Evolutionary conservation across 345 rosid species (phyloP), one percentile per base, ranked within the genome.

Genomic region (Moricandia arvensis): DNA sequence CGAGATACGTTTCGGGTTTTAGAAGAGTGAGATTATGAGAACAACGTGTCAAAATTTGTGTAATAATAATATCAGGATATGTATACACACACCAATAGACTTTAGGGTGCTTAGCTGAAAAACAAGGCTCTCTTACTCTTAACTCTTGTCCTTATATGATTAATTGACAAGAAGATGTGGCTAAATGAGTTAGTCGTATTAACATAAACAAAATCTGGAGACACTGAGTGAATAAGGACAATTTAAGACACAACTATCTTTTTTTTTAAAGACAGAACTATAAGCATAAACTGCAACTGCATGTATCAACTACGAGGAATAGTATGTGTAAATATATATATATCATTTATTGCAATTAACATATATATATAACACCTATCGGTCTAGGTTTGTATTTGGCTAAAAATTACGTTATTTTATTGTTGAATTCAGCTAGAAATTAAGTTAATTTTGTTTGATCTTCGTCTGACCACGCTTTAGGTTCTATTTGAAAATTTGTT

Each of bases 31-130:
- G 65, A 64, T 57, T 71, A 18, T 54, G 59, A 62, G 27, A 13
- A 33, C 9, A 55, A 77, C 71, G 71, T 77, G 72, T 77, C 76
- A 64, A 16, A 57, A 8, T 16, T 24, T 77, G 6, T 71, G 13
- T 10, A 33, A 15, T 43, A 15, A 33, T 26, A 33, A 45, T 70
- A 35, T 75, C 55, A 70, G n/a, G 3, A 43, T 45, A 3, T 70
- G 24, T 57, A 8, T 41, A 27, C 47, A 31, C 53, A 33, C 67
- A 64, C 61, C 21, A n/a, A 77, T 70, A 64, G 57, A 64, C 26
- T 1, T 53, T 54, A 38, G 35, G 51, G 30, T 69, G 17, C 55
- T 27, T 62, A 53, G 69, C 38, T 12, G 51, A 61, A 47, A 27
- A 51, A 24, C 63, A 27, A 73, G 24, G 3, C 10, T 49, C 27